Base-by-base conservation (phyloP, 805 yeast genomes). In the Saturnispora ahearnii region DNA sequence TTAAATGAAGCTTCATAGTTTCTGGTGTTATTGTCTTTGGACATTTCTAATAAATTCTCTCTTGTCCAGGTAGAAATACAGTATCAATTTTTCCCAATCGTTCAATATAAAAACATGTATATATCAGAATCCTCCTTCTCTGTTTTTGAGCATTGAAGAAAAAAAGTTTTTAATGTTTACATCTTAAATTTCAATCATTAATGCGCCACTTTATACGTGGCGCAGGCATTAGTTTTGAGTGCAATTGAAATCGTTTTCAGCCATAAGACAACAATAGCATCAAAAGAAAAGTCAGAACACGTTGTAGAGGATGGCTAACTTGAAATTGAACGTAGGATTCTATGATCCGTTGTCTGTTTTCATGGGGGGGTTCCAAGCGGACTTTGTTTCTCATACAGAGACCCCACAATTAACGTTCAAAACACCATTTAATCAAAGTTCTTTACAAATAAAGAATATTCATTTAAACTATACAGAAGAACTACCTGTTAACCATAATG, bases 341-440 rank as follows among this genome's bases (percentile, higher is more conserved):
- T 84, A 81, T 59, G 95, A 87, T 55, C 96, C 96, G 1, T 84
- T 82, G 59, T 73, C 76, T 28, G 74, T 82, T 1, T 78, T 71
- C 57, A 71, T 75, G 3, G 51, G 55, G 10, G 60, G 65, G 40
- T 61, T 84, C 15, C 58, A 69, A 52, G 58, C 63, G 3, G 75
- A 72, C 9, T 61, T 86, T 15, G 65, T 62, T 21, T 47, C 71
- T 11, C 71, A 73, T 46, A 68, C 82, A 2, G 45, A 42, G 31
- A 24, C 42, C 18, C 50, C 50, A n/a, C 46, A 42, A 44, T 29
- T 48, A 28, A 30, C 46, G 6, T 42, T 48, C 12, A 41, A 36
- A 29, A 33, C 46, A 32, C 50, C 50, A 2, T 36, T 36, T 9
- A 12, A 18, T 22, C 82, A 81, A 3, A 68, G 87, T 29, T 74